Evolutionary conservation across 202 grass and related monocot genomes (phyloP), one percentile per base, ranked within the genome.

Genomic region (Digitaria exilis): DNA sequence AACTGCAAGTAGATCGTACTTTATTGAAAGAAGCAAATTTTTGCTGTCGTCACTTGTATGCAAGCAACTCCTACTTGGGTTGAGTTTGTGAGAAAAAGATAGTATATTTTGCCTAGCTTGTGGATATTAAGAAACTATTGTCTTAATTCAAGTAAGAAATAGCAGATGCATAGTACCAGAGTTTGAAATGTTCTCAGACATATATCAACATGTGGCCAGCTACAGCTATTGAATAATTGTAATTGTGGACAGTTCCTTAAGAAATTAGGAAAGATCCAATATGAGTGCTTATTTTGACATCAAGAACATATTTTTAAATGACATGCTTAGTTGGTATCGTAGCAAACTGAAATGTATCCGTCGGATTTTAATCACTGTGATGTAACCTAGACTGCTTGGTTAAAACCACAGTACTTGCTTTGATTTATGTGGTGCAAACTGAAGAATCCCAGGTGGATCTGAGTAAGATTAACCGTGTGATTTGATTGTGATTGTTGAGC

Each of bases 401-500:
- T 74, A 18, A 26, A 79, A 32, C 16, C 1, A 2, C 18, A 67
- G 49, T 65, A 28, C 26, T 57, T 61, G 32, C 52, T 52, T 10
- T 25, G 21, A 69, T 69, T 75, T 81, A 15, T 62, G 30, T 75
- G 42, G 32, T 52, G 79, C 69, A 39, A 54, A 61, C 39, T 45
- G 34, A 80, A 80, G 18, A 45, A 75, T 60, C 80, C 59, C 78
- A 39, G 29, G 7, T 58, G 58, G 69, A 59, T 73, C 56, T 79
- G 30, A 68, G 46, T 62, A 51, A 5, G 32, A 74, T 68, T 28
- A 80, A 80, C 41, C 84, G 41, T 73, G 29, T 50, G 50, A 65
- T 41, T 37, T 73, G 80, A 84, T 50, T 84, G 67, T 88, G 85
- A 78, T 74, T 73, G 80, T 83, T 83, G 48, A 61, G 31, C 25